A percentile compares a stretch with the other conserved stretches of the same genome.
Conservation (phyloP, 2,329 filamentous ascomycete genomes). For the Exophiala viscosa region DNA sequence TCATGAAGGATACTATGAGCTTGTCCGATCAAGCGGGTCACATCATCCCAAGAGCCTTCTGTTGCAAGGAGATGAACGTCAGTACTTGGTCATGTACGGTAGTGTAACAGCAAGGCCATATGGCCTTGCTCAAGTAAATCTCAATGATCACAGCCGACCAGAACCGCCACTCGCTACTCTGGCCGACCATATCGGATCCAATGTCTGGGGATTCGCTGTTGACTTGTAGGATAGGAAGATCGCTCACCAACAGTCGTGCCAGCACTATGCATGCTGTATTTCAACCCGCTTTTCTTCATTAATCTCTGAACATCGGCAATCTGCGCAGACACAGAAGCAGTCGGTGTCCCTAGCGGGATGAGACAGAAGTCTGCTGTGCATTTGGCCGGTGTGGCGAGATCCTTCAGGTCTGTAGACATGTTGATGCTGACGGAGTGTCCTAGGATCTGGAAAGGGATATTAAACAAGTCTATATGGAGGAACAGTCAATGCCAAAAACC, state of each 20-base stretch:
- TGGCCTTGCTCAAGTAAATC: too few species aligned
- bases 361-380: slow-evolving; percentile 91
- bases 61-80: slow-evolving; percentile 10
- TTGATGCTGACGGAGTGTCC: not conserved
- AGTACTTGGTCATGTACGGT: not conserved
- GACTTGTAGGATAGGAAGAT: not conserved
- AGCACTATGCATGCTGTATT: slow-evolving; percentile 86
- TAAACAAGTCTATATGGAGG: too few species aligned
- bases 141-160: too few species aligned
- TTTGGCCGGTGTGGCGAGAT: slow-evolving; percentile 58
- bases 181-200: too few species aligned
- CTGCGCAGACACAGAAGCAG: slow-evolving; percentile 71
- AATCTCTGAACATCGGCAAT: slow-evolving; percentile 85
- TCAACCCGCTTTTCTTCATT: slow-evolving; percentile 73
- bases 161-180: too few species aligned
- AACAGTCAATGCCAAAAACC: too few species aligned
- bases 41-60: slow-evolving; percentile 91
- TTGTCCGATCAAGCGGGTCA: slow-evolving; percentile 81
- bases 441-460: too few species aligned
- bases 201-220: not conserved
- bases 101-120: not conserved
- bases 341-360: slow-evolving; percentile 80
- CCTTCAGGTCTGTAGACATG: slow-evolving; percentile 9
- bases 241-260: slow-evolving; percentile 83
- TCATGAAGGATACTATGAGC: slow-evolving; percentile 74